phyloP scores from a whole-genome alignment of 2,329 filamentous ascomycete species.

The Exophiala alcalophila region DNA sequence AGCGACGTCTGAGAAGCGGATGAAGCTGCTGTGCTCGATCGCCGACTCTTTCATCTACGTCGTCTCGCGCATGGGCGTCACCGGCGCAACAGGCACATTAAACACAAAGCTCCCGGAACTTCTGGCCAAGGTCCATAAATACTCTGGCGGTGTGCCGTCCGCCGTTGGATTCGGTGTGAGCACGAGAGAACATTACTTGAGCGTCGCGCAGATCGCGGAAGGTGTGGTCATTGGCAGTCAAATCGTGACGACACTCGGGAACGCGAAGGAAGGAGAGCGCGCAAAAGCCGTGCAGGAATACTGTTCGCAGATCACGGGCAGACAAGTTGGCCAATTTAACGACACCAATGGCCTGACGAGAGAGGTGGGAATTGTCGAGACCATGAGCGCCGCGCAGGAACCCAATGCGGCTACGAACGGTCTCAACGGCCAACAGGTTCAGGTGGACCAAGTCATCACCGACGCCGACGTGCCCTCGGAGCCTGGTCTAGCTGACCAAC shows the following conservation, averaged over 20 bases:
- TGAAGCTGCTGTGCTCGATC: conserved; percentile 93
- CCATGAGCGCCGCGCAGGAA: conserved; percentile 60
- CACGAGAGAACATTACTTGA: conserved; percentile 88
- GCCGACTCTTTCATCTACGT: conserved; percentile 99
- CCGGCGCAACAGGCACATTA: conserved; percentile 79
- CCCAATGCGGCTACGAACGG: conserved; percentile 51
- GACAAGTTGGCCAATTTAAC: conserved; percentile 48
- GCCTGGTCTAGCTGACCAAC: conserved; percentile 73
- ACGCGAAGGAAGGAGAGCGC: conserved; percentile 64
- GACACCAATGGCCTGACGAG: conserved; percentile 50
- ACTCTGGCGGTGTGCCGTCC: conserved; percentile 84
- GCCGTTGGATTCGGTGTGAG: conserved; percentile 96
- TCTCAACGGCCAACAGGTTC: conserved; percentile 43
- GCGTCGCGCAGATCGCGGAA: conserved; percentile 78
- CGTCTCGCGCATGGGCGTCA: conserved; percentile 95
- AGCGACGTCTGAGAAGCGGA: conserved; percentile 83
- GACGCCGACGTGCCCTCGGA: conserved; percentile 55
- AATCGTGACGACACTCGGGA: conserved; percentile 77
- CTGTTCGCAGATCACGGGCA: conserved; percentile 69
- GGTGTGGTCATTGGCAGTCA: conserved; percentile 96
- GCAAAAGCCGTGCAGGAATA: conserved; percentile 79
- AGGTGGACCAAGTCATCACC: conserved; percentile 66
- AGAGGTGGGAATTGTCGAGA: conserved; percentile 69
- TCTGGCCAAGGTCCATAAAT: conserved; percentile 81
- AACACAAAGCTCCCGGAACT: conserved; percentile 79